These are phyloP conservation scores for Mycena amicta DNA, from an alignment of 768 basidiomycete genomes.

Conservation along the genomic window DNA sequence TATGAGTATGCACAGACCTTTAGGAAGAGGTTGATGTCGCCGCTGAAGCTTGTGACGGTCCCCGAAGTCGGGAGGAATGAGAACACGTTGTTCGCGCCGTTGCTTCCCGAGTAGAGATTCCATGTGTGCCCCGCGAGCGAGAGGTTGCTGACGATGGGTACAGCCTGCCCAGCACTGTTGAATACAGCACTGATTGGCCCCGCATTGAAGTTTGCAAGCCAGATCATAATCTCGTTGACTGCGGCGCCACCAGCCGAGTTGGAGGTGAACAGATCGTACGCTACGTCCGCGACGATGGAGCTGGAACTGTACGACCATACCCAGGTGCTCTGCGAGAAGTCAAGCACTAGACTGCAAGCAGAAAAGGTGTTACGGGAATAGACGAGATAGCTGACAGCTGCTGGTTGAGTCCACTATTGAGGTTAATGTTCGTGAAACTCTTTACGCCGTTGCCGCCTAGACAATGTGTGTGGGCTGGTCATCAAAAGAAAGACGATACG, in stretches of 20 bases:
- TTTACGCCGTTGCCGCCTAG: constrained; percentile 58
- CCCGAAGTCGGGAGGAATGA: constrained; percentile 49
- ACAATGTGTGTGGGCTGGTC: too few species aligned
- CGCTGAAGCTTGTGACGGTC: constrained; percentile 52
- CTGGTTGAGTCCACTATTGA: constrained; percentile 52
- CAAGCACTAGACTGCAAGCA: not conserved
- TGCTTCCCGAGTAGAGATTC: constrained; percentile 59
- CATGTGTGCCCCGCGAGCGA: constrained; percentile 52
- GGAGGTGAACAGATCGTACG: constrained; percentile 69
- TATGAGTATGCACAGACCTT: too few species aligned
- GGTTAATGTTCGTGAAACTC: constrained; percentile 62
- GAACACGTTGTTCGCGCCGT: constrained; percentile 55
- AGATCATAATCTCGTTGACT: constrained; percentile 63
- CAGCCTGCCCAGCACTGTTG: constrained; percentile 46
- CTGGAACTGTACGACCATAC: constrained; percentile 53
- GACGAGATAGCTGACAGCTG: constrained; percentile 54
- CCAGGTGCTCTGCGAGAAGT: constrained; percentile 50
- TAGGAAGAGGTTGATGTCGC: constrained; percentile 57
- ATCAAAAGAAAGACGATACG: too few species aligned
- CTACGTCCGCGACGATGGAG: constrained; percentile 53
- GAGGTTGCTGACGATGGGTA: constrained; percentile 46
- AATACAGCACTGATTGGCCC: constrained; percentile 56
- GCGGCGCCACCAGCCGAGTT: constrained; percentile 47
- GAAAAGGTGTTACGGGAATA: constrained; percentile 48
- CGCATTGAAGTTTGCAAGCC: constrained; percentile 61